Evolutionary conservation across 2,329 filamentous ascomycete species (phyloP).

Genomic region (Cordyceps tenuipes): DNA sequence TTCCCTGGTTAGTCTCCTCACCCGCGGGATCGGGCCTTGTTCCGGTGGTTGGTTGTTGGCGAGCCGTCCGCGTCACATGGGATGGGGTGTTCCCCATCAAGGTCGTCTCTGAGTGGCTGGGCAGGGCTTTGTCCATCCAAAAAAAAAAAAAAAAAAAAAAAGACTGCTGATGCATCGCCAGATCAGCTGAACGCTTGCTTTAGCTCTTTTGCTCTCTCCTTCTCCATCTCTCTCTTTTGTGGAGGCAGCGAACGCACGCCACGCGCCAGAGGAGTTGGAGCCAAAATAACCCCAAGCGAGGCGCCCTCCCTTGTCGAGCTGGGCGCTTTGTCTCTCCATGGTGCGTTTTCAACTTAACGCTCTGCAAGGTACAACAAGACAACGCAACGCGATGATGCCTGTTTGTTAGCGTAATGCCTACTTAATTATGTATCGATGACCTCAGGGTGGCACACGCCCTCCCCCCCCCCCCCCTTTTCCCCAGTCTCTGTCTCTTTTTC

Average conservation of each 20-base stretch:
- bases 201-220: neutral
- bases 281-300: neutral
- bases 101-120: neutral
- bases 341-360: neutral
- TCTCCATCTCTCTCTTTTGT: neutral
- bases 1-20: neutral
- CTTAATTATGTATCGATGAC: neutral
- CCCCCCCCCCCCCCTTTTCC: neutral
- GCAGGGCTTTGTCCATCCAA: neutral
- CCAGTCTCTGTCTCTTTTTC: neutral
- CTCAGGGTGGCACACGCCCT: neutral
- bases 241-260: neutral
- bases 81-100: neutral
- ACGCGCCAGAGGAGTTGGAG: too few species aligned
- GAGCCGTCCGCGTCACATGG: slow-evolving; percentile 8
- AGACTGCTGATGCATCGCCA: slow-evolving; percentile 1
- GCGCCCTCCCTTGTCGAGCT: slow-evolving; percentile 8
- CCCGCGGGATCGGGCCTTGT: slow-evolving; percentile 10
- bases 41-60: slow-evolving; percentile 12
- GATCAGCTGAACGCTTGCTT: slow-evolving; percentile 10
- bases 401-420: neutral
- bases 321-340: neutral
- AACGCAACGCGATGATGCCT: neutral
- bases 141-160: neutral
- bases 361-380: slow-evolving; percentile 5